phyloP scores from a whole-genome alignment of 2,329 filamentous ascomycete genomes.

The Arthrobotrys musiformis region DNA sequence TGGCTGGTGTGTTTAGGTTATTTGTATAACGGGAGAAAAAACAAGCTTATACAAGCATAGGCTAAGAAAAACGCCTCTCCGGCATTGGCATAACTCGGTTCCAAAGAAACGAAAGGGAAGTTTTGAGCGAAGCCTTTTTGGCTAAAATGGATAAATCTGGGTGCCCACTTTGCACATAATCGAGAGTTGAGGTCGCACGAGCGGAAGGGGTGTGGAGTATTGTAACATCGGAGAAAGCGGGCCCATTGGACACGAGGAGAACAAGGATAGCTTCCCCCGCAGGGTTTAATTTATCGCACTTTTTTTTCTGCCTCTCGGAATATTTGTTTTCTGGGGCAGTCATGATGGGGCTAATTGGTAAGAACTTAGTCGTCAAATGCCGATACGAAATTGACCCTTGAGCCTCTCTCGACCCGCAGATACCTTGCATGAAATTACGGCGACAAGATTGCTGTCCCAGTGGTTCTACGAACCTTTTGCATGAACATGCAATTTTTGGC shows the following conservation, averaged over 20 bases:
- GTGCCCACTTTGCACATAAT: not conserved
- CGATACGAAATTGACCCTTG: not conserved
- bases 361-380: not conserved
- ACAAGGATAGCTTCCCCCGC: not conserved
- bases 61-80: conserved; percentile 33
- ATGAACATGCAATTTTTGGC: not conserved
- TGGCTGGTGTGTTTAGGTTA: not conserved
- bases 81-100: conserved; percentile 49
- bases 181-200: conserved; percentile 4
- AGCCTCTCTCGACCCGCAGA: not conserved
- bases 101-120: conserved; percentile 8
- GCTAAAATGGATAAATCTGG: conserved; percentile 44
- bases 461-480: not conserved
- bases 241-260: not conserved
- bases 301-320: not conserved
- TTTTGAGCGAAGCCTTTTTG: conserved; percentile 37
- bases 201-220: not conserved
- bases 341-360: too few relatives aligned
- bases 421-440: not conserved
- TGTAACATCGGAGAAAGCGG: conserved; percentile 20
- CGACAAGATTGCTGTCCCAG: not conserved
- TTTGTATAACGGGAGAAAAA: not conserved
- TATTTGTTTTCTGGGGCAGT: not conserved
- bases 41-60: conserved; percentile 14
- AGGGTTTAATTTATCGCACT: not conserved